Conservation (phyloP, 2,329 filamentous ascomycete genomes). For the Hypoxylon sp. region DNA sequence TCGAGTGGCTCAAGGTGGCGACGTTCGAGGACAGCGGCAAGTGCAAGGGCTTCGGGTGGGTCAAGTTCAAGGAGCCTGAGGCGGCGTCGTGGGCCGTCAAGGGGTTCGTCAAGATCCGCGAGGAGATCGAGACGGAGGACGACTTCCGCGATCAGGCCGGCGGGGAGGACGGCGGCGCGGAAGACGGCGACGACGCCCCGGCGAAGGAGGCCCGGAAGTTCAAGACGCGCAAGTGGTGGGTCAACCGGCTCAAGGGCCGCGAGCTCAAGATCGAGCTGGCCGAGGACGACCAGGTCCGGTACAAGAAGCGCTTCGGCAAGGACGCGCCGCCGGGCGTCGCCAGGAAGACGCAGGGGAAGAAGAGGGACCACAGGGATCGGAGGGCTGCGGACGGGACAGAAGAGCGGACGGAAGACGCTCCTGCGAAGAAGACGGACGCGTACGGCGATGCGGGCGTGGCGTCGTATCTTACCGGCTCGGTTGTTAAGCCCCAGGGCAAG, state of each 20-base stretch:
- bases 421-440: slow-evolving; percentile 51
- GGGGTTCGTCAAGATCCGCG: slow-evolving; percentile 78
- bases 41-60: slow-evolving; percentile 97
- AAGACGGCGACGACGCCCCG: slow-evolving; percentile 43
- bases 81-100: slow-evolving; percentile 79
- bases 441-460: slow-evolving; percentile 60
- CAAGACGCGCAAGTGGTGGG: slow-evolving; percentile 77
- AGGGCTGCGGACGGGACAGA: slow-evolving; percentile 12
- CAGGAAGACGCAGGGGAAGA: slow-evolving; percentile 8
- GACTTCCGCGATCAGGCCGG: slow-evolving; percentile 63
- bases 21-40: slow-evolving; percentile 97
- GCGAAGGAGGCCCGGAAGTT: slow-evolving; percentile 60
- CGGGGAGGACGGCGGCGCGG: slow-evolving; percentile 50
- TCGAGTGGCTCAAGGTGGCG: slow-evolving; percentile 85
- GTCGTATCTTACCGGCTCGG: slow-evolving; percentile 74
- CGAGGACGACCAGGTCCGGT: slow-evolving; percentile 86
- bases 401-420: slow-evolving; percentile 32
- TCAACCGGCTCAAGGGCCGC: slow-evolving; percentile 83
- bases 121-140: slow-evolving; percentile 68
- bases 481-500: slow-evolving; percentile 79
- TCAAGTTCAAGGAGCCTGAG: slow-evolving; percentile 83
- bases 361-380: not conserved
- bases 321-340: slow-evolving; percentile 56
- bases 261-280: slow-evolving; percentile 89
- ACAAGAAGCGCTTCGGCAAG: slow-evolving; percentile 93